phyloP scores from a whole-genome alignment of 192 early-diverging fungal species.

The Mortierella claussenii region DNA sequence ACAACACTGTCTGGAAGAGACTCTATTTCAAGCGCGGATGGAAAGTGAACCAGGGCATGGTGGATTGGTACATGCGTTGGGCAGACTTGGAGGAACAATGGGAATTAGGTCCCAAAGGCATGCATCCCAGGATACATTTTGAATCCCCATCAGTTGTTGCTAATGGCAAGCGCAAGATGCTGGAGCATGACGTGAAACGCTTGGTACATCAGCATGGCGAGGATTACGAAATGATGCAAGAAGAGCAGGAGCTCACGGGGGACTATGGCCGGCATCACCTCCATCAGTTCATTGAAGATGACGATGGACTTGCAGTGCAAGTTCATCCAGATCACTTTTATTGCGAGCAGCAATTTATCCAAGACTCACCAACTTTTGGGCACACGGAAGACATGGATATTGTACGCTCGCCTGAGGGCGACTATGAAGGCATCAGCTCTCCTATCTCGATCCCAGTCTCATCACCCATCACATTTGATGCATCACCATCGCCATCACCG shows the following conservation, averaged over 20 bases:
- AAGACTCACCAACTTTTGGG: background rate
- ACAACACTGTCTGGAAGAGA: conserved; percentile 70
- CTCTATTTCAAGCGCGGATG: conserved; percentile 60
- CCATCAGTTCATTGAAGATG: background rate
- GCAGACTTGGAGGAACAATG: conserved; percentile 15
- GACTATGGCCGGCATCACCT: background rate
- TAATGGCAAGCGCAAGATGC: conserved; percentile 42
- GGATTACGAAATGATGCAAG: conserved; percentile 9
- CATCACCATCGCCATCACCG: conserved; percentile 1
- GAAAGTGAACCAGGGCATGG: conserved; percentile 52
- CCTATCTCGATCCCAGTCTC: conserved; percentile 10
- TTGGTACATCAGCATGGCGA: background rate
- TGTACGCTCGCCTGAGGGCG: background rate
- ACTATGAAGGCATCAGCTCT: background rate
- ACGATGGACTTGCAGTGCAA: too few species aligned
- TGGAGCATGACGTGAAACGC: conserved; percentile 25
- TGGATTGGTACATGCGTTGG: conserved; percentile 48
- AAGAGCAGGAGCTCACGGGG: background rate
- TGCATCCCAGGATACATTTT: conserved; percentile 11
- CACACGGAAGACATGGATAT: conserved; percentile 15
- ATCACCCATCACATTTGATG: background rate
- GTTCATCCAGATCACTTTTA: background rate
- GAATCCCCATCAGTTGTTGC: conserved; percentile 6
- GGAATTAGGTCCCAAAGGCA: background rate
- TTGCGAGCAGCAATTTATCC: background rate